These are phyloP conservation scores for Dalbergia oliveri DNA, from an alignment of 306 rosid species.

Conservation along the genomic window DNA sequence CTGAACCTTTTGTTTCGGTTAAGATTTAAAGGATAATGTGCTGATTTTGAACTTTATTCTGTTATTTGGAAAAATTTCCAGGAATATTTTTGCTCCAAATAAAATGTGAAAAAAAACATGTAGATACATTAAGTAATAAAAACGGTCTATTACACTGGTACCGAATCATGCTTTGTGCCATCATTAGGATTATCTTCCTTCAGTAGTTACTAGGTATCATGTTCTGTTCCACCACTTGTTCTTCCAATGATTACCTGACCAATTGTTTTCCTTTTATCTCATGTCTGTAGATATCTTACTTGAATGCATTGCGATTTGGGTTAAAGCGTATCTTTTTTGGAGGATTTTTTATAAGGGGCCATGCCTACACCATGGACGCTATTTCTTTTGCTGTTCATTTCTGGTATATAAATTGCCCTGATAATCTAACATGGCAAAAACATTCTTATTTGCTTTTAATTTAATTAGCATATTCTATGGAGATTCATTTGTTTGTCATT, in stretches of 20 bases:
- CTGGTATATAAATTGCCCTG: slow-evolving; percentile 58
- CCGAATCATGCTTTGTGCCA: slow-evolving; percentile 36
- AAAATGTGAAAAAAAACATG: background rate
- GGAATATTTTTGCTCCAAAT: background rate
- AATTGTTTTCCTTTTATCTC: slow-evolving; percentile 27
- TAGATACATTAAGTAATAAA: slow-evolving; percentile 1
- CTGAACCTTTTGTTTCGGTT: background rate
- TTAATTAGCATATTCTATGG: slow-evolving; percentile 12
- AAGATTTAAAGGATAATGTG: background rate
- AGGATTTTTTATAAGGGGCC: slow-evolving; percentile 93
- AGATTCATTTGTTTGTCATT: slow-evolving; percentile 39
- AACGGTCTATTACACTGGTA: slow-evolving; percentile 7
- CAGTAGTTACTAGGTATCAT: slow-evolving; percentile 13
- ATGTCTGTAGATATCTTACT: slow-evolving; percentile 74
- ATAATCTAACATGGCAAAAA: background rate
- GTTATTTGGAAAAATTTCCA: slow-evolving; percentile 3
- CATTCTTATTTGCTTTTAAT: slow-evolving; percentile 6
- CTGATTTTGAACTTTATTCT: slow-evolving; percentile 24
- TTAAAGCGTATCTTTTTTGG: slow-evolving; percentile 90
- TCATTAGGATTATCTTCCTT: slow-evolving; percentile 22
- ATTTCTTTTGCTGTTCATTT: slow-evolving; percentile 88
- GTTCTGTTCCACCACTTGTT: slow-evolving; percentile 26
- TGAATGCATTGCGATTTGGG: slow-evolving; percentile 81
- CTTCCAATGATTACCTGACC: slow-evolving; percentile 12
- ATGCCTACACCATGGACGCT: slow-evolving; percentile 93